Conservation (phyloP, 2,329 filamentous ascomycete species). For the Eurotiales sp. region DNA sequence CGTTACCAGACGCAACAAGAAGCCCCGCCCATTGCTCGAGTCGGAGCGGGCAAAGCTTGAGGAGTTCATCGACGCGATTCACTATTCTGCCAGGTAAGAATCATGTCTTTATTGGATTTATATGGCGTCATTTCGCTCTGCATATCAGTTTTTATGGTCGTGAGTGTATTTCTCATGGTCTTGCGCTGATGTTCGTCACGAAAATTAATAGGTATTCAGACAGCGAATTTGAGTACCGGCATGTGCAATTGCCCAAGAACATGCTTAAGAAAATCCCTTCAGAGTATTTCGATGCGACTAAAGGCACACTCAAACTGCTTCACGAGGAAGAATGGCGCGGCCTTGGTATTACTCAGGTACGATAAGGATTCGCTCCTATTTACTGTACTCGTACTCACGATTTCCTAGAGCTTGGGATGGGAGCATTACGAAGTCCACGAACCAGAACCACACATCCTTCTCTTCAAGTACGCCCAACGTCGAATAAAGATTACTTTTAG, state of each 20-base stretch:
- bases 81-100: conserved; percentile 84
- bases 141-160: background rate
- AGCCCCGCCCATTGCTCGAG: conserved; percentile 75
- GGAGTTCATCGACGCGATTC: conserved; percentile 88
- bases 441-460: conserved; percentile 93
- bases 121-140: too few species aligned
- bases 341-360: conserved; percentile 92
- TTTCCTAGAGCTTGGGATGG: conserved; percentile 84
- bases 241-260: conserved; percentile 94
- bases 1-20: conserved; percentile 78
- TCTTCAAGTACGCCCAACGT: conserved; percentile 81
- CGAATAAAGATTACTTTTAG: conserved; percentile 17
- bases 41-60: conserved; percentile 78
- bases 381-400: background rate
- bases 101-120: background rate
- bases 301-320: conserved; percentile 90
- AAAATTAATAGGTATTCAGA: conserved; percentile 61
- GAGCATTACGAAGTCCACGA: conserved; percentile 99
- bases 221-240: conserved; percentile 89
- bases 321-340: conserved; percentile 99
- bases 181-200: background rate
- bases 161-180: background rate
- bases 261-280: conserved; percentile 97
- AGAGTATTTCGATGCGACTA: conserved; percentile 83
- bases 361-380: conserved; percentile 17